phyloP scores from a whole-genome alignment of 371 early-diverging fungal genomes.

The Rhizomucor pusillus region DNA sequence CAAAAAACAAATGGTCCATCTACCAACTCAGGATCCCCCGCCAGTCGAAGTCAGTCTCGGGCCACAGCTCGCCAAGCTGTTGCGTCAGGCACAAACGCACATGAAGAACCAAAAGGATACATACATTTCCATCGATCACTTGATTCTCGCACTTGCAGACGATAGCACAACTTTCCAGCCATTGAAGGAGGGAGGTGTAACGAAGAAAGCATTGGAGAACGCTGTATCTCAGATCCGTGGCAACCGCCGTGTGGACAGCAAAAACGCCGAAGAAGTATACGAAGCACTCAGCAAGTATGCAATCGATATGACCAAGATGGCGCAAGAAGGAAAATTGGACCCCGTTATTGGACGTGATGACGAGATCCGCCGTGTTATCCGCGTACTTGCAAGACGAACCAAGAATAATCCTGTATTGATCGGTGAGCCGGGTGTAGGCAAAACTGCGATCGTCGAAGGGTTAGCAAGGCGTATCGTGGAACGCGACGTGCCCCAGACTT shows the following conservation, averaged over 20 bases:
- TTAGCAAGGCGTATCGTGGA: slow-evolving; percentile 96
- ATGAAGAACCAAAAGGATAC: slow-evolving; percentile 84
- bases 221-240: slow-evolving; percentile 84
- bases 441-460: slow-evolving; percentile 96
- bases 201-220: slow-evolving; percentile 68
- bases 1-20: slow-evolving; percentile 72
- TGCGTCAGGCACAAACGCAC: slow-evolving; percentile 70
- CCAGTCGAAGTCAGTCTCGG: slow-evolving; percentile 71
- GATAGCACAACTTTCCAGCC: slow-evolving; percentile 57
- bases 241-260: slow-evolving; percentile 78
- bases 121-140: slow-evolving; percentile 84
- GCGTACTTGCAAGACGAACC: slow-evolving; percentile 78
- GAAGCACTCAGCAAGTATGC: slow-evolving; percentile 93
- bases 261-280: slow-evolving; percentile 83
- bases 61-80: slow-evolving; percentile 58
- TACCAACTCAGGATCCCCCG: slow-evolving; percentile 86
- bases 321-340: slow-evolving; percentile 73
- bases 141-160: slow-evolving; percentile 81
- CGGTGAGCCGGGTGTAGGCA: slow-evolving; percentile 94
- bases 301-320: slow-evolving; percentile 81
- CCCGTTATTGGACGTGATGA: slow-evolving; percentile 91
- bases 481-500: slow-evolving; percentile 88
- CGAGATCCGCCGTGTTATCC: slow-evolving; percentile 81
- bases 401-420: slow-evolving; percentile 93
- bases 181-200: slow-evolving; percentile 73